These are phyloP conservation scores for Sonneratia caseolaris DNA, from an alignment of 345 rosid species.

Conservation along the genomic window DNA sequence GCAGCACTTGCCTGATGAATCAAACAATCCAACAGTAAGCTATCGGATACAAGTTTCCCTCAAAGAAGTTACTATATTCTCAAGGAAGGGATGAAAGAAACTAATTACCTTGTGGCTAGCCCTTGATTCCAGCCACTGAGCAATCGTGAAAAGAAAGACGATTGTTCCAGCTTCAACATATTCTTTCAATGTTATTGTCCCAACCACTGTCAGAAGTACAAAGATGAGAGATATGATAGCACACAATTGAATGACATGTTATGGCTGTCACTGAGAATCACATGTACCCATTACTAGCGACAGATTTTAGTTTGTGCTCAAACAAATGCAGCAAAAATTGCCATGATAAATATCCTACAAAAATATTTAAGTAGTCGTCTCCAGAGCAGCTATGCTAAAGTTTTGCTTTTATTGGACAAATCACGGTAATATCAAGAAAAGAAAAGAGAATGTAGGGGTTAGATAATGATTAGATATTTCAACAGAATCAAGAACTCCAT, in stretches of 20 bases:
- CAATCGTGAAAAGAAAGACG: conserved; percentile 73
- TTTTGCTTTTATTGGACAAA: no score
- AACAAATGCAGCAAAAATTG: no score
- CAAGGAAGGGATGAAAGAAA: background rate
- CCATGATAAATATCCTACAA: no score
- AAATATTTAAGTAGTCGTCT: no score
- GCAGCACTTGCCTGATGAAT: conserved; percentile 61
- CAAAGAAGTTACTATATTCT: background rate
- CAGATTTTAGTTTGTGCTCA: no score
- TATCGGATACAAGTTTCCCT: background rate
- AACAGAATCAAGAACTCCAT: no score
- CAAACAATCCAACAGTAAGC: background rate
- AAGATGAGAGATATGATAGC: background rate
- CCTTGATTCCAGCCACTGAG: conserved; percentile 83
- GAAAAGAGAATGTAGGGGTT: no score
- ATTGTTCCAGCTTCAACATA: conserved; percentile 76
- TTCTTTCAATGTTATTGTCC: conserved; percentile 66
- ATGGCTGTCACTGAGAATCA: no score
- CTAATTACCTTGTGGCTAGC: conserved; percentile 75
- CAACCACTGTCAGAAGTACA: conserved; percentile 42
- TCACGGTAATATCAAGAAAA: no score
- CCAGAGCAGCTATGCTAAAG: no score
- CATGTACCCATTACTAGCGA: no score
- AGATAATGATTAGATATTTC: no score
- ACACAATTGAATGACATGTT: background rate